Evolutionary conservation across 495 filamentous ascomycete genomes (phyloP).

Genomic region (Penicillium pulvis): DNA sequence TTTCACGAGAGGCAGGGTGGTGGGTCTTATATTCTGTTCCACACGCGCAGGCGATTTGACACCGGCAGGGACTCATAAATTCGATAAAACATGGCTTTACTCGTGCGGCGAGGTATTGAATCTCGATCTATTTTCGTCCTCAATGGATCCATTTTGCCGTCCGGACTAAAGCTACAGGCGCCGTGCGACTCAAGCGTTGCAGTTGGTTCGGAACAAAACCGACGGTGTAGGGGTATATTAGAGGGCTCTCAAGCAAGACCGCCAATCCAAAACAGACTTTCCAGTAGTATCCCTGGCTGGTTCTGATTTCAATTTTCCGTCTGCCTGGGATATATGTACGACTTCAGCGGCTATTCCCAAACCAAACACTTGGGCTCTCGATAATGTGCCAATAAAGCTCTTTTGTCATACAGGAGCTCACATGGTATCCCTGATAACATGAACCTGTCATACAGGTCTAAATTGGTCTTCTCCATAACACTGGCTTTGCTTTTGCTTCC

Average conservation of each 20-base stretch:
- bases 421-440: conserved; percentile 13
- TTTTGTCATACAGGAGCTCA: conserved; percentile 9
- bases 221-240: conserved; percentile 6
- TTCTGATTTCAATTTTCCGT: conserved; percentile 11
- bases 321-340: conserved; percentile 3
- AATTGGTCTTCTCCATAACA: background rate
- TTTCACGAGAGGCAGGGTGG: background rate
- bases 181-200: conserved; percentile 7
- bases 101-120: background rate
- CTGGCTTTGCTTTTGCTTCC: background rate
- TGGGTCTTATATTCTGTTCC: background rate
- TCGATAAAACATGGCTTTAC: background rate
- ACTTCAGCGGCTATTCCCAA: conserved; percentile 8
- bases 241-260: background rate
- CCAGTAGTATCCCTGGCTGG: conserved; percentile 3
- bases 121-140: background rate
- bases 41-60: background rate
- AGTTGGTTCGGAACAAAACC: background rate
- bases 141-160: conserved; percentile 1
- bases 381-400: background rate
- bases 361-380: conserved; percentile 4
- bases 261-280: background rate
- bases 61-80: background rate
- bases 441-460: background rate
- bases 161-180: conserved; percentile 5